Evolutionary conservation across 2,329 filamentous ascomycete species (phyloP), one percentile per base, ranked within the genome.

Genomic region (Cytospora mali): DNA sequence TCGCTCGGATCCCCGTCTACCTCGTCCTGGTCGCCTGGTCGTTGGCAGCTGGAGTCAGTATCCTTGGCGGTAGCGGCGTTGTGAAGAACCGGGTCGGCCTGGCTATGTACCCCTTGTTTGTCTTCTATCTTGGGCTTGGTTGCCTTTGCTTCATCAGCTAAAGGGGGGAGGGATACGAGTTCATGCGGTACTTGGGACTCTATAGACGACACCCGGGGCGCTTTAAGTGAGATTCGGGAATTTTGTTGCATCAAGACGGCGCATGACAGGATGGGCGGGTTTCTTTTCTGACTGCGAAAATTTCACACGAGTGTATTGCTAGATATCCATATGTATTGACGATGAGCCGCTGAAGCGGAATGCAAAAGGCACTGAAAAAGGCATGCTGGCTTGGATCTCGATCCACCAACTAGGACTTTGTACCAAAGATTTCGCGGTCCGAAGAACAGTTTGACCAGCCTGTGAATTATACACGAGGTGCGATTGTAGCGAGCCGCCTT

Each of bases 111-210:
- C 95, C 95, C 62, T 80, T 99, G 58, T 90, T 97, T 73, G 90
- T 98, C 55, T 99, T 98, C 77, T 99, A 99, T 76, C 81, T 97
- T 62, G 91, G 91, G 35, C 81, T 99, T 69, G 94, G 93, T 58
- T 97, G 93, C 75, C 84, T 99, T 65, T 99, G 95, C 82, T 97
- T 98, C 76, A 97, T 99, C 75, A 97, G 93, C 79, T 97, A 86
- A 74, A 69, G 23, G n/a, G 39, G 46, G 39, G 33, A 46, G 3
- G 46, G 6, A 14, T 9, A n/a, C 23, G 11, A 27, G 13, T 21
- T 25, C n/a, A 42, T 23, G 31, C 18, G 23, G 13, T 10, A 13
- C 42, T 4, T 7, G 7, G 50, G 18, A 48, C 13, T 53, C 10
- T 9, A 21, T 18, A 6, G 25, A 21, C n/a, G 16, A 21, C 48